Percentiles rank a stretch among this genome's conserved stretches.
These are phyloP conservation scores for Trichoderma atroviride DNA, from an alignment of 2,329 filamentous ascomycete species.

Conservation along the genomic window DNA sequence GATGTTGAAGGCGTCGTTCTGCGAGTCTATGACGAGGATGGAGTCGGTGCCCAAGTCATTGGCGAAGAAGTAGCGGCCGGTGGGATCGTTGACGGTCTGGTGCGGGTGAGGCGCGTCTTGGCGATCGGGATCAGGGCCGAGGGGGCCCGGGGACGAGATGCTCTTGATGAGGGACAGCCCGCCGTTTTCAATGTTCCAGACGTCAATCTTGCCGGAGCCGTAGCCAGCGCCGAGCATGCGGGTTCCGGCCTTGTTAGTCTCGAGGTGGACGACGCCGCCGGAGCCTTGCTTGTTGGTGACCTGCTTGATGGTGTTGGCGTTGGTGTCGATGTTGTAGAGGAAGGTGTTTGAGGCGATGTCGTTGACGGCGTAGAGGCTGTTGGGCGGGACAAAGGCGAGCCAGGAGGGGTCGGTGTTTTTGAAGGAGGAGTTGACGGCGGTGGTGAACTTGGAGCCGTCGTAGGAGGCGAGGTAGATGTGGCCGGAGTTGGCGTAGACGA, in stretches of 20 bases:
- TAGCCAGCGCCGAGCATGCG: constrained; percentile 51
- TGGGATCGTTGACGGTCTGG: constrained; percentile 52
- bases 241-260: constrained; percentile 48
- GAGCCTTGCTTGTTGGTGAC: constrained; percentile 41
- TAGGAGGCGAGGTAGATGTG: constrained; percentile 48
- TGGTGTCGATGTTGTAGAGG: constrained; percentile 44
- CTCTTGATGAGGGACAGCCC: constrained; percentile 45
- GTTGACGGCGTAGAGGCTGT: constrained; percentile 50
- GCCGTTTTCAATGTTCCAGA: constrained; percentile 48
- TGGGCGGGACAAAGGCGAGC: constrained; percentile 47
- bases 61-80: constrained; percentile 52
- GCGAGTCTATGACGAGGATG: constrained; percentile 50
- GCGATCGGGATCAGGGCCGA: constrained; percentile 36
- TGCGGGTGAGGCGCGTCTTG: constrained; percentile 48
- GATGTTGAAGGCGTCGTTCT: constrained; percentile 45
- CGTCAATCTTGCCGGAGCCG: constrained; percentile 46
- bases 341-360: constrained; percentile 48
- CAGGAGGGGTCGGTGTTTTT: constrained; percentile 48
- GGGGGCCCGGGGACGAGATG: constrained; percentile 40
- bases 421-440: constrained; percentile 40
- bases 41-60: constrained; percentile 54
- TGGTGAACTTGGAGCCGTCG: constrained; percentile 44
- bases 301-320: constrained; percentile 33
- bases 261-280: constrained; percentile 51
- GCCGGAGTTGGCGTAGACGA: constrained; percentile 47